phyloP scores from a whole-genome alignment of 1,284 basidiomycete genomes.

The Stereum hirsutum region DNA sequence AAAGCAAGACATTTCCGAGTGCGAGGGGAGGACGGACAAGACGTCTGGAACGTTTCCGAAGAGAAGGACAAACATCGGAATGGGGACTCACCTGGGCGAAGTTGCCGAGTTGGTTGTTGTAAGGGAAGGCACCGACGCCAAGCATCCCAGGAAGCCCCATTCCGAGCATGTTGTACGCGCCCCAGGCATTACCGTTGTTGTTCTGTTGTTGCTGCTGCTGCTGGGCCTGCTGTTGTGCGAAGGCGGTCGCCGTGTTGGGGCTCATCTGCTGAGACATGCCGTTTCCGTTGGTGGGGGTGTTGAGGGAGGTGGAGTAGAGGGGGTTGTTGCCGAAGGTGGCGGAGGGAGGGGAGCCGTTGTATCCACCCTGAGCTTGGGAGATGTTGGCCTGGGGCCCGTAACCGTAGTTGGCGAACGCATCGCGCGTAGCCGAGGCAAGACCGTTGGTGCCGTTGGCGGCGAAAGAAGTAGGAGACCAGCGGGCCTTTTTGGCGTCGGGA shows the following conservation, averaged over 20 bases:
- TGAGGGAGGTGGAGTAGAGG: slow-evolving; percentile 68
- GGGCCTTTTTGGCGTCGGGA: slow-evolving; percentile 79
- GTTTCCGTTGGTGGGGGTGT: slow-evolving; percentile 45
- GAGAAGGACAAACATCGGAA: neutral
- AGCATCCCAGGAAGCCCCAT: slow-evolving; percentile 67
- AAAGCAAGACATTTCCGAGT: neutral
- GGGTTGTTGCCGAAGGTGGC: slow-evolving; percentile 36
- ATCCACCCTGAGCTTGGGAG: slow-evolving; percentile 33
- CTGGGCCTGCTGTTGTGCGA: slow-evolving; percentile 33
- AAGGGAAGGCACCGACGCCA: slow-evolving; percentile 50
- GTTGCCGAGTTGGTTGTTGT: slow-evolving; percentile 56
- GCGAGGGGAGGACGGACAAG: too few species aligned
- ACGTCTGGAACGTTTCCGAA: neutral
- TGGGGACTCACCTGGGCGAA: slow-evolving; percentile 47
- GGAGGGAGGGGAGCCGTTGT: slow-evolving; percentile 37
- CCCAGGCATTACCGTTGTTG: slow-evolving; percentile 24
- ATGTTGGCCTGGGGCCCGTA: slow-evolving; percentile 68
- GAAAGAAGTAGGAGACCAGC: slow-evolving; percentile 71
- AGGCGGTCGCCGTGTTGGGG: slow-evolving; percentile 43
- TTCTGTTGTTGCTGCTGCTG: slow-evolving; percentile 25
- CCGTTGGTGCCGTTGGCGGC: slow-evolving; percentile 27
- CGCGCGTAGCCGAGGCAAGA: slow-evolving; percentile 34
- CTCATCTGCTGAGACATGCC: slow-evolving; percentile 54
- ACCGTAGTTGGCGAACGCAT: slow-evolving; percentile 76
- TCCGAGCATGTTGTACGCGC: slow-evolving; percentile 58